Evolutionary conservation across 306 rosid genomes (phyloP).

Genomic region (Gastrolobium bilobum): DNA sequence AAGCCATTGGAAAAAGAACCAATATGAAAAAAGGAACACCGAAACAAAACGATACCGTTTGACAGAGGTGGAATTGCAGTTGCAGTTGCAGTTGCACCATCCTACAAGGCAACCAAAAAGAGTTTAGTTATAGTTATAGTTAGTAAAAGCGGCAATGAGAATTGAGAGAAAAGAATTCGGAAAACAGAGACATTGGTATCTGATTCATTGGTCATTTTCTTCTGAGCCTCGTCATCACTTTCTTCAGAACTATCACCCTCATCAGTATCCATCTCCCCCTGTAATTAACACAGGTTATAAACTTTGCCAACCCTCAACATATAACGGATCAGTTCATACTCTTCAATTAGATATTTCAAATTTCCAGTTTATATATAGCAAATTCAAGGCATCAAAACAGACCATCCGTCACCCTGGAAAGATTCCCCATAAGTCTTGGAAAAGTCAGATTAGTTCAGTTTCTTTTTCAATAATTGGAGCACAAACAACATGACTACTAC

Average conservation of each 20-base stretch:
- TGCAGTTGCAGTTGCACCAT: too few species aligned
- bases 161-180: too few species aligned
- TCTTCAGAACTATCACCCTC: constrained; percentile 59
- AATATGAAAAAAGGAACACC: too few species aligned
- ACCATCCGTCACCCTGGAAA: neutral
- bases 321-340: neutral
- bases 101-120: too few species aligned
- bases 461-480: neutral
- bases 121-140: too few species aligned
- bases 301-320: constrained; percentile 5
- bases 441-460: constrained; percentile 28
- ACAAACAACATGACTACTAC: neutral
- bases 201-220: neutral
- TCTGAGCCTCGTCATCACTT: constrained; percentile 55
- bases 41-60: too few species aligned
- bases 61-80: too few species aligned
- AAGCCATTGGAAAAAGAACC: too few species aligned
- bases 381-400: constrained; percentile 36
- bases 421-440: neutral
- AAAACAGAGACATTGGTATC: too few species aligned
- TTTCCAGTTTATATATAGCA: neutral
- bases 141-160: too few species aligned
- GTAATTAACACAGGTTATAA: constrained; percentile 20
- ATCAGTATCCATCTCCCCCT: constrained; percentile 52
- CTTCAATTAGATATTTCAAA: constrained; percentile 2